These are phyloP conservation scores for Vachellia pachyceras DNA, from an alignment of 306 rosid species.

Conservation along the genomic window DNA sequence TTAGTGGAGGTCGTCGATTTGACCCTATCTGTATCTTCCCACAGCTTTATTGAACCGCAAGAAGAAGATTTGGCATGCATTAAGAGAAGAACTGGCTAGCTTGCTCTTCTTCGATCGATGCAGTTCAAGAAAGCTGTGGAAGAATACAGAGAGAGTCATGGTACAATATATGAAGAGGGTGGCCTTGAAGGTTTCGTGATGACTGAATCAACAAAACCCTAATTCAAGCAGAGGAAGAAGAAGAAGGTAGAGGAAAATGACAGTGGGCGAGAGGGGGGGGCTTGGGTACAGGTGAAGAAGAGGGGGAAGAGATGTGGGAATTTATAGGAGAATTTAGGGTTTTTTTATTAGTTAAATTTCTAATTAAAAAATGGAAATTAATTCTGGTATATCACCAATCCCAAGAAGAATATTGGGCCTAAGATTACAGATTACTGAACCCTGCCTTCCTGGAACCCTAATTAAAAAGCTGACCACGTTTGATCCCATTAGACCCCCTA, in stretches of 20 bases:
- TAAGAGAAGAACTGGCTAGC: constrained; percentile 29
- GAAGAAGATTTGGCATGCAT: constrained; percentile 47
- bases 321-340: constrained; percentile 70
- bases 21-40: constrained; percentile 96
- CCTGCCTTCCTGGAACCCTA: constrained; percentile 50
- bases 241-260: neutral
- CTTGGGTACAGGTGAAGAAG: constrained; percentile 53
- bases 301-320: constrained; percentile 33
- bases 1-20: constrained; percentile 39
- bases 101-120: constrained; percentile 54
- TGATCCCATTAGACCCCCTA: constrained; percentile 47
- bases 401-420: constrained; percentile 98
- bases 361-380: neutral
- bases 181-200: constrained; percentile 41
- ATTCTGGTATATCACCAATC: constrained; percentile 61
- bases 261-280: neutral
- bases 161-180: neutral
- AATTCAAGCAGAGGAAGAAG: constrained; percentile 17
- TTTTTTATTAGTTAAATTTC: constrained; percentile 2
- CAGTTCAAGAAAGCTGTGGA: constrained; percentile 99
- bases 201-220: constrained; percentile 44
- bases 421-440: constrained; percentile 62
- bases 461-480: constrained; percentile 67
- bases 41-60: constrained; percentile 99
- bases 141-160: constrained; percentile 88